These are phyloP conservation scores for Suillus weaverae DNA, from an alignment of 768 basidiomycete species.

Conservation along the genomic window DNA sequence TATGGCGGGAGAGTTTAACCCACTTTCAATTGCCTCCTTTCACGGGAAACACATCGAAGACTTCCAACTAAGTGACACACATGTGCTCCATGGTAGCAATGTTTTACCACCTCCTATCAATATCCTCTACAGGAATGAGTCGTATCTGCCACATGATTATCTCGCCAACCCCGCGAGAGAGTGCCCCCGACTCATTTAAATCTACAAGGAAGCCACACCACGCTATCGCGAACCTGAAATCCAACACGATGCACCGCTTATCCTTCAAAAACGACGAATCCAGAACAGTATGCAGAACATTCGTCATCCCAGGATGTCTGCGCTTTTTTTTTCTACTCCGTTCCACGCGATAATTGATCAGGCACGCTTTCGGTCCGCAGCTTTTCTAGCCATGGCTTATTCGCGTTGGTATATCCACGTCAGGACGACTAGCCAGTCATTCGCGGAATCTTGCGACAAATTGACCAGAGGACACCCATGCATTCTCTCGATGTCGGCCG, in stretches of 20 bases:
- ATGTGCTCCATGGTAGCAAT: conserved; percentile 19
- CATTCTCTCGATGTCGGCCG: conserved; percentile 27
- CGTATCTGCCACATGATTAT: conserved; percentile 31
- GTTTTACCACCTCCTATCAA: conserved; percentile 32
- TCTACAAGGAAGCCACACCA: conserved; percentile 30
- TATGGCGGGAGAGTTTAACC: conserved; percentile 25
- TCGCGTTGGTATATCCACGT: conserved; percentile 35
- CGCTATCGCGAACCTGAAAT: conserved; percentile 26
- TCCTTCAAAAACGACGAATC: conserved; percentile 28
- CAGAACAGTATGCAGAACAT: conserved; percentile 26
- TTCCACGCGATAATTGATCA: conserved; percentile 22
- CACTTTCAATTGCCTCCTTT: conserved; percentile 31
- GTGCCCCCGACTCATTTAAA: conserved; percentile 16
- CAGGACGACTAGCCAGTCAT: conserved; percentile 32
- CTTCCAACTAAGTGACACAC: conserved; percentile 34
- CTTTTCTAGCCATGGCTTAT: conserved; percentile 35
- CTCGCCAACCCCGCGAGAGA: conserved; percentile 25
- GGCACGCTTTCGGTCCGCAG: conserved; percentile 29
- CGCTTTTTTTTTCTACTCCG: conserved; percentile 34
- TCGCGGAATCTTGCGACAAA: conserved; percentile 24
- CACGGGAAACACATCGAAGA: conserved; percentile 34
- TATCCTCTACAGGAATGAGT: conserved; percentile 32
- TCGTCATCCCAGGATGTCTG: conserved; percentile 32
- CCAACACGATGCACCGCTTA: conserved; percentile 26
- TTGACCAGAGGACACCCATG: conserved; percentile 33